These are phyloP conservation scores for Suhomyces bribrorum DNA, from an alignment of 1,139 yeast species.

Conservation along the genomic window DNA sequence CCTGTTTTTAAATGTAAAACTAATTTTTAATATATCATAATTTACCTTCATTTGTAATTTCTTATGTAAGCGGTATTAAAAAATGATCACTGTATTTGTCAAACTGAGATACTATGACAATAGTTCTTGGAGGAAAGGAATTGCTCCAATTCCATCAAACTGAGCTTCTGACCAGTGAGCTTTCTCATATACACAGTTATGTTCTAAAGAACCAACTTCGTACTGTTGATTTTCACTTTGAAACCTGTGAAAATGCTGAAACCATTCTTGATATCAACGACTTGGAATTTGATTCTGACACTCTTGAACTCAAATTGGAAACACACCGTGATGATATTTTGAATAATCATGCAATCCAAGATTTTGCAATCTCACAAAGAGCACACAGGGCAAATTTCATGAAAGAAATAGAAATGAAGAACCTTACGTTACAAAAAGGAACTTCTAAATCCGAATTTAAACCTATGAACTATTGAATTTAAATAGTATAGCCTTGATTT, in stretches of 20 bases:
- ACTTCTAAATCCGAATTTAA: no score
- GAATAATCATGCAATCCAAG: conserved; percentile 18
- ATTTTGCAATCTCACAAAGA: conserved; percentile 21
- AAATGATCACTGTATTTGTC: no score
- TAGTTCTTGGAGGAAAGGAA: conserved; percentile 16
- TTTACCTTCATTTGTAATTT: neutral
- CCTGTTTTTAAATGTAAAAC: neutral
- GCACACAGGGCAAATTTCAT: conserved; percentile 25
- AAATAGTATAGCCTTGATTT: no score
- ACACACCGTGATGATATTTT: conserved; percentile 12
- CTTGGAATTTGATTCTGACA: conserved; percentile 23
- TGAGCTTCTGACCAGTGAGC: neutral
- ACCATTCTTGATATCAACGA: conserved; percentile 3
- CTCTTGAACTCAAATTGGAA: conserved; percentile 15
- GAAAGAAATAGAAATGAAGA: conserved; percentile 26
- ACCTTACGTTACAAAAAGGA: conserved; percentile 14
- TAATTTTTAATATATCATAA: neutral
- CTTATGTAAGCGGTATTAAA: neutral
- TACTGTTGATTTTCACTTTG: conserved; percentile 1
- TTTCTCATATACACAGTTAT: neutral
- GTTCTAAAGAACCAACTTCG: neutral
- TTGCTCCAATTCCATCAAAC: conserved; percentile 11
- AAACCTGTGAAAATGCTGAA: neutral
- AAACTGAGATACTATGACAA: no score
- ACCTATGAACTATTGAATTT: no score